Evolutionary conservation across 2,329 filamentous ascomycete genomes (phyloP), one percentile per base, ranked within the genome.

Genomic region (Aurifilum marmelostoma): DNA sequence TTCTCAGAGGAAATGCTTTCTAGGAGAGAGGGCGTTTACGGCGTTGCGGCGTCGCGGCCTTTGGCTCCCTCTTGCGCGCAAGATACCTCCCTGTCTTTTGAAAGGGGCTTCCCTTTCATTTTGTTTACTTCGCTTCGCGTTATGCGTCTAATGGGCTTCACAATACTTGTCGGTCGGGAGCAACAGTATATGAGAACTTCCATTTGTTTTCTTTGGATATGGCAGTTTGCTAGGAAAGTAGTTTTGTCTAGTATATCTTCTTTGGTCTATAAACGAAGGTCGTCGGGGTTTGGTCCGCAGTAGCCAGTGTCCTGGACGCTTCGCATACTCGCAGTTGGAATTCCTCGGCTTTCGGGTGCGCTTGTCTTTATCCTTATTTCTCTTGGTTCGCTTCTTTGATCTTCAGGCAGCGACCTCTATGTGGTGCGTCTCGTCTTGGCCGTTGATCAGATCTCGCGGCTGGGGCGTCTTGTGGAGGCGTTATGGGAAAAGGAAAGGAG

Each of bases 41-140:
- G 69, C 68, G 65, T 70, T 70, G 27, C 67, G 66, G 62, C 69
- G 62, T 68, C 62, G 68, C 69, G 68, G 63, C 63, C 66, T 63
- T 18, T 39, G 69, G 66, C 63, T 8, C 63, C 47, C 47, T 61
- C 54, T 41, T 66, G 54, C 58, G 61, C 50, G 47, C 63, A 63
- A 66, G 63, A 70, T 70, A 68, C 66, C 66, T 70, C 62, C 39
- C 56, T 68, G 29, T 56, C 27, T 67, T 58, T 69, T 34, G 24
- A 56, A 41, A n/a, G 32, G 34, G 43, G n/a, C 41, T 65, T 67
- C 47, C 16, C 32, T 32, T 59, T 59, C 29, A 12, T 9, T 54
- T 27, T 47, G 4, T 18, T 47, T 21, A 65, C 47, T 56, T 56
- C 27, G 21, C 18, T 47, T 39, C 61, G 32, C 41, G 18, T 43